phyloP scores from a whole-genome alignment of 2,329 filamentous ascomycete species.

The Ophiostoma angusticollis region DNA sequence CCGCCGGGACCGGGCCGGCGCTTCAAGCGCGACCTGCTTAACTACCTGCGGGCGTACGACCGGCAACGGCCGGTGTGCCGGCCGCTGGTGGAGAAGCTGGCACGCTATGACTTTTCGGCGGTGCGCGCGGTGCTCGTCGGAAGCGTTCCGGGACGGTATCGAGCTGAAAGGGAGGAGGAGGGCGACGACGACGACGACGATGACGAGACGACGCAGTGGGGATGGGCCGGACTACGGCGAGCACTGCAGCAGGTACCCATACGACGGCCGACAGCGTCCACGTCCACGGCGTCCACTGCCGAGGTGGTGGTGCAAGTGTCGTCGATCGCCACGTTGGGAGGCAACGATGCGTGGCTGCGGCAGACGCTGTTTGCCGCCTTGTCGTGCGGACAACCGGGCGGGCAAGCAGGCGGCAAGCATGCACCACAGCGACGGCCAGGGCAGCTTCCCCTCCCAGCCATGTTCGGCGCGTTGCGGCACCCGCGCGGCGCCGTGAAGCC shows the following conservation, averaged over 20 bases:
- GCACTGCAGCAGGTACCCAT: constrained; percentile 43
- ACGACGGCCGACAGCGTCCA: constrained; percentile 10
- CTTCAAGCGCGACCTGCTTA: constrained; percentile 65
- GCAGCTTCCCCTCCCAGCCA: too few species aligned
- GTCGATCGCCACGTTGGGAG: constrained; percentile 68
- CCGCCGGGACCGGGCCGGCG: constrained; percentile 44
- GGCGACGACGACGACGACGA: background rate
- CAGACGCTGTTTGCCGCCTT: constrained; percentile 46
- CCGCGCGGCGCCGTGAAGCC: constrained; percentile 23
- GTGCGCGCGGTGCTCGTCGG: constrained; percentile 63
- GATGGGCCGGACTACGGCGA: constrained; percentile 57
- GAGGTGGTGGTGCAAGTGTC: constrained; percentile 57
- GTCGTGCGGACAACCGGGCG: constrained; percentile 20
- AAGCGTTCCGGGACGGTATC: constrained; percentile 60
- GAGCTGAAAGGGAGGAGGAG: constrained; percentile 25
- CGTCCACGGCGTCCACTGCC: constrained; percentile 14
- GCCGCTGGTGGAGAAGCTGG: constrained; percentile 44
- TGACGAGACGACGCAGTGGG: constrained; percentile 47
- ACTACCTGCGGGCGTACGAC: constrained; percentile 61
- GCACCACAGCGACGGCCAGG: too few species aligned
- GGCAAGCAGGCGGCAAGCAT: too few species aligned
- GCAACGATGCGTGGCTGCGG: constrained; percentile 58
- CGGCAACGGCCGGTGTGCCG: constrained; percentile 38
- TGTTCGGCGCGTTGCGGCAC: constrained; percentile 1
- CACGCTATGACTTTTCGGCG: constrained; percentile 53